Evolutionary conservation across 805 yeast species (phyloP).

Genomic region (Candida broadrunensis): DNA sequence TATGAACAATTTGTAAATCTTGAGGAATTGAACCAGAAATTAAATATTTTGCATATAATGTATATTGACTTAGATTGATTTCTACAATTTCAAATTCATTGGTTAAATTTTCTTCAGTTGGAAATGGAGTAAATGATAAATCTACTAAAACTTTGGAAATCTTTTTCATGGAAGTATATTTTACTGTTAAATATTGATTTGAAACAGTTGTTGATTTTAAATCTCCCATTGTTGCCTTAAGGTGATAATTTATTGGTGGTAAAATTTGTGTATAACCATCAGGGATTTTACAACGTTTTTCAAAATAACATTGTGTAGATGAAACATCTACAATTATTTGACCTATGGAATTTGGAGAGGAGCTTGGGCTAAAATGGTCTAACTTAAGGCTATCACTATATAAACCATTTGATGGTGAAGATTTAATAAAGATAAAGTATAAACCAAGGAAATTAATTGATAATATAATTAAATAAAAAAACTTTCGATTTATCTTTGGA

Average conservation of each 20-base stretch:
- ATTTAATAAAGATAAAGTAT: background rate
- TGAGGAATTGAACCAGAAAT: background rate
- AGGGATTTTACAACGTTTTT: slow-evolving; percentile 2
- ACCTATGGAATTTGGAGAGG: background rate
- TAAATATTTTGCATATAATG: background rate
- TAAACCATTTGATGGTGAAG: background rate
- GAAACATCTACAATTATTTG: slow-evolving; percentile 4
- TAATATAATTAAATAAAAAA: background rate
- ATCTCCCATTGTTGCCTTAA: background rate
- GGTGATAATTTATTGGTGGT: slow-evolving; percentile 7
- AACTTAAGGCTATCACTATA: background rate
- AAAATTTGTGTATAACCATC: slow-evolving; percentile 3
- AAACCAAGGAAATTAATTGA: background rate
- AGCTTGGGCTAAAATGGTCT: background rate
- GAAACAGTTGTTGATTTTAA: background rate
- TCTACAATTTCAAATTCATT: background rate
- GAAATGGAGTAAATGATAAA: slow-evolving; percentile 1
- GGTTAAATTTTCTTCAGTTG: background rate
- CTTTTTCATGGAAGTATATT: slow-evolving; percentile 1
- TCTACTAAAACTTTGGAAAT: slow-evolving; percentile 5
- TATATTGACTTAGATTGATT: background rate
- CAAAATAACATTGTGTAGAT: slow-evolving; percentile 2
- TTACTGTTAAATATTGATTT: slow-evolving; percentile 2
- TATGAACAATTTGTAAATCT: slow-evolving; percentile 14
- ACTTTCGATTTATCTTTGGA: background rate